Evolutionary conservation across 139 green algal genomes (phyloP), one percentile per base, ranked within the genome.

Genomic region (Tetradesmus lagerheimii): DNA sequence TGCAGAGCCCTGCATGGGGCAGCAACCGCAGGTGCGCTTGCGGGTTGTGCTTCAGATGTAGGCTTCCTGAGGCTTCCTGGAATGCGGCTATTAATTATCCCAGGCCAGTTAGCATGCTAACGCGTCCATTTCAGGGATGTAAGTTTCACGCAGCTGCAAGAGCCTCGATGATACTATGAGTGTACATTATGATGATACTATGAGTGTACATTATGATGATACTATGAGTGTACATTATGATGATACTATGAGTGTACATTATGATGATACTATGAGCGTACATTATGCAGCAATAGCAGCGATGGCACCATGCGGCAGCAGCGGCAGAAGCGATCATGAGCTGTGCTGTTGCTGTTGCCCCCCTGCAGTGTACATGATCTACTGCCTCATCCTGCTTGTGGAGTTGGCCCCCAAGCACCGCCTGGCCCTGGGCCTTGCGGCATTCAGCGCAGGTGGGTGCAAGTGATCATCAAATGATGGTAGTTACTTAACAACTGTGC

Each of bases 321-420:
- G n/a, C 4, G 1, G 12, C 25, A n/a, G 3, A 31, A 6, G 57
- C 8, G 20, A 31, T 4, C 2, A 31, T 71, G 57, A 9, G 23
- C 57, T 71, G 57, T 31, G 9, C 53, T 66, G 53, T 15, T 66
- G 53, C 53, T 71, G 57, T 23, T 71, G 57, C 57, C 57, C 25
- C 23, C 57, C 57, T n/a, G 23, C 57, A 71, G 57, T 71, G 57
- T 84, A 84, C 39, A 62, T 84, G 41, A 66, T 84, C 23, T 84
- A 84, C 78, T 66, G 38, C 78, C 39, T 84, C 25, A 84, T 84
- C n/a, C 78, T 84, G 78, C n/a, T 84, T 41, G 78, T 84, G 39
- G 41, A 84, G 78, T 23, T 84, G 78, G 16, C 39, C 37, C 78
- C 78, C 39, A 66, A 64, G 23, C 20, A 64, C 2, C 38, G 29